Evolutionary conservation across 768 basidiomycete species (phyloP).

Genomic region (Cystobasidium onofrii): DNA sequence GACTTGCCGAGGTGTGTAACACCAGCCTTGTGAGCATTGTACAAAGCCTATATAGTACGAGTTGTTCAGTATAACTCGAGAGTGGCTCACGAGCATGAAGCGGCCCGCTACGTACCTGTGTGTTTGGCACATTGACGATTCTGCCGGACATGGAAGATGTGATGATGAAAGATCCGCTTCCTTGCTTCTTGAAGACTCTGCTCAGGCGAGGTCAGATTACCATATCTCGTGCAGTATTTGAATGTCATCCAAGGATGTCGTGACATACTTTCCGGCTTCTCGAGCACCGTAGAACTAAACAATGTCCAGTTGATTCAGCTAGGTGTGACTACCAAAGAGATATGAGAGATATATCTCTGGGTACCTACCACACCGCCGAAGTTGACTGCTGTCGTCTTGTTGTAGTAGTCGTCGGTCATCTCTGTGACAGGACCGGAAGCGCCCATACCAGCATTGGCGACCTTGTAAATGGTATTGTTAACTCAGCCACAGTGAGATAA

Average conservation of each 20-base stretch:
- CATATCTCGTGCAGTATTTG: neutral
- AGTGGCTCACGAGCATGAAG: too few species aligned
- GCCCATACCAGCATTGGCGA: constrained; percentile 35
- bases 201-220: neutral
- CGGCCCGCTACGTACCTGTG: constrained; percentile 7
- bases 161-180: constrained; percentile 38
- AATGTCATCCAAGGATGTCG: neutral
- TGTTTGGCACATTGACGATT: constrained; percentile 35
- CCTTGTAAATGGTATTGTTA: neutral
- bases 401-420: constrained; percentile 32
- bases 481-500: neutral
- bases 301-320: neutral
- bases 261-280: constrained; percentile 13
- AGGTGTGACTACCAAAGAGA: neutral
- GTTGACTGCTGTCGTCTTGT: constrained; percentile 31
- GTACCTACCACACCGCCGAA: constrained; percentile 11
- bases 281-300: constrained; percentile 23
- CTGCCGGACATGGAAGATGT: constrained; percentile 38
- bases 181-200: constrained; percentile 39
- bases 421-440: constrained; percentile 29
- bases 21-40: constrained; percentile 46
- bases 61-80: too few species aligned
- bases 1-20: constrained; percentile 44
- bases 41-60: constrained; percentile 34
- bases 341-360: neutral